phyloP scores from a whole-genome alignment of 2,329 filamentous ascomycete genomes.

The Orbilia oligospora region DNA sequence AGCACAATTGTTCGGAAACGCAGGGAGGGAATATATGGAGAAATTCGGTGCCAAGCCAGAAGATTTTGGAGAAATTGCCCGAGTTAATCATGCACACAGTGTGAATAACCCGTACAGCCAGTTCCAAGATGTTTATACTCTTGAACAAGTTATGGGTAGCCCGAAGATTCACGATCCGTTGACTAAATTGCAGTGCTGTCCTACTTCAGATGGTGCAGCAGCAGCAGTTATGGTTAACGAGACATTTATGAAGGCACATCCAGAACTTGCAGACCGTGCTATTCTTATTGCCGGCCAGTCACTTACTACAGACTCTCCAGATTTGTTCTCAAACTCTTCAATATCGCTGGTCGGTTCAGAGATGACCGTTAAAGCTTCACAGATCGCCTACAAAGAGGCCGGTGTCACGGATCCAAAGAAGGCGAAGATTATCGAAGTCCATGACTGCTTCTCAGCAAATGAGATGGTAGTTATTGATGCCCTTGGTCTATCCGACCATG shows the following conservation, averaged over 20 bases:
- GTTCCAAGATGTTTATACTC: slow-evolving; percentile 91
- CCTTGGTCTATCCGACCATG: slow-evolving; percentile 81
- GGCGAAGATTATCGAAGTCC: slow-evolving; percentile 88
- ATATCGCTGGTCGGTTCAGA: slow-evolving; percentile 92
- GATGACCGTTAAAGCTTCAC: slow-evolving; percentile 82
- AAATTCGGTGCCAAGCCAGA: slow-evolving; percentile 86
- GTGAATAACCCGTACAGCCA: slow-evolving; percentile 97
- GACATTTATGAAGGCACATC: slow-evolving; percentile 85
- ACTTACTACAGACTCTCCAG: slow-evolving; percentile 85
- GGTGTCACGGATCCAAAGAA: slow-evolving; percentile 76
- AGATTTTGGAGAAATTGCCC: slow-evolving; percentile 95
- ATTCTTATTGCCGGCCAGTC: slow-evolving; percentile 89
- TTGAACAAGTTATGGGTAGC: slow-evolving; percentile 82
- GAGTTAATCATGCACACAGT: slow-evolving; percentile 92
- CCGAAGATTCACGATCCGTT: slow-evolving; percentile 86
- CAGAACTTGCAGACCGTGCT: slow-evolving; percentile 85
- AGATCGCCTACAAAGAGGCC: slow-evolving; percentile 81
- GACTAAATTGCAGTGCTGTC: slow-evolving; percentile 98
- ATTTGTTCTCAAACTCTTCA: slow-evolving; percentile 81
- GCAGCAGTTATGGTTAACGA: slow-evolving; percentile 91
- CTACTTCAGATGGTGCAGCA: slow-evolving; percentile 91
- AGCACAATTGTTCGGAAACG: slow-evolving; percentile 96
- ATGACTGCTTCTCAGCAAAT: slow-evolving; percentile 97
- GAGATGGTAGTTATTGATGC: slow-evolving; percentile 93
- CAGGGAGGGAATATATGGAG: slow-evolving; percentile 93